A percentile compares a stretch with the other conserved stretches of the same genome.
Evolutionary conservation across 1,139 yeast genomes (phyloP).

Genomic region (Blastobotrys malaysiensis): DNA sequence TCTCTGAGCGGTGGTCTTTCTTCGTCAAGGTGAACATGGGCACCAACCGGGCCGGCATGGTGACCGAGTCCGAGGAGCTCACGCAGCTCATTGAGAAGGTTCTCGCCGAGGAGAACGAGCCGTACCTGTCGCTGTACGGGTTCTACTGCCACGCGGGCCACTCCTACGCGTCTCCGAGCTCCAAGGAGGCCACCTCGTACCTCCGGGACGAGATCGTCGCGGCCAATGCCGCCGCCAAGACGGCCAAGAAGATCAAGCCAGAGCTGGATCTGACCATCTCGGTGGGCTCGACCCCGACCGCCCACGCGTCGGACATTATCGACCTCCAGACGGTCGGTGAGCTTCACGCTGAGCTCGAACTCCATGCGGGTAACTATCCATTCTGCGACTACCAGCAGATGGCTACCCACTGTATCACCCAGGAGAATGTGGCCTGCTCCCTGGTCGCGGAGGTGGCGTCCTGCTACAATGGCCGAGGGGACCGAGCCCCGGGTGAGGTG

Average conservation of each 20-base stretch:
- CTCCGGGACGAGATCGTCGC: constrained; percentile 52
- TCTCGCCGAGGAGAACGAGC: constrained; percentile 12
- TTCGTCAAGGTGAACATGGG: constrained; percentile 47
- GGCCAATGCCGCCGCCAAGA: constrained; percentile 51
- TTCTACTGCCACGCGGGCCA: constrained; percentile 80
- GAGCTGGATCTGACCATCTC: constrained; percentile 41
- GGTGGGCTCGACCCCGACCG: constrained; percentile 81
- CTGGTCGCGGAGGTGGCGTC: constrained; percentile 64
- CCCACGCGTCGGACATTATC: constrained; percentile 50
- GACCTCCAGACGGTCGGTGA: constrained; percentile 29
- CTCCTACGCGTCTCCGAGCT: constrained; percentile 51
- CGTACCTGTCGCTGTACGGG: constrained; percentile 42
- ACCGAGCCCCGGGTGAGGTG: constrained; percentile 49
- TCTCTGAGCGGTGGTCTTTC: constrained; percentile 38
- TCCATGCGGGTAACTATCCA: constrained; percentile 77
- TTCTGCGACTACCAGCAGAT: constrained; percentile 72
- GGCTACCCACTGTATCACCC: constrained; percentile 53
- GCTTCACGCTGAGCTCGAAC: constrained; percentile 43
- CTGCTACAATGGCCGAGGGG: constrained; percentile 50
- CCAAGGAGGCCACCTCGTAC: constrained; percentile 43
- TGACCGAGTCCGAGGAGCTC: constrained; percentile 31
- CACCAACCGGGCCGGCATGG: constrained; percentile 42
- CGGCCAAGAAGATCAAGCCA: constrained; percentile 26
- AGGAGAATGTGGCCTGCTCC: constrained; percentile 47
- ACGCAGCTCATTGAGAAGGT: constrained; percentile 27